Percentiles rank a stretch among this genome's conserved stretches.
phyloP scores from a whole-genome alignment of 2,329 filamentous ascomycete species.

The Fusarium humuli region DNA sequence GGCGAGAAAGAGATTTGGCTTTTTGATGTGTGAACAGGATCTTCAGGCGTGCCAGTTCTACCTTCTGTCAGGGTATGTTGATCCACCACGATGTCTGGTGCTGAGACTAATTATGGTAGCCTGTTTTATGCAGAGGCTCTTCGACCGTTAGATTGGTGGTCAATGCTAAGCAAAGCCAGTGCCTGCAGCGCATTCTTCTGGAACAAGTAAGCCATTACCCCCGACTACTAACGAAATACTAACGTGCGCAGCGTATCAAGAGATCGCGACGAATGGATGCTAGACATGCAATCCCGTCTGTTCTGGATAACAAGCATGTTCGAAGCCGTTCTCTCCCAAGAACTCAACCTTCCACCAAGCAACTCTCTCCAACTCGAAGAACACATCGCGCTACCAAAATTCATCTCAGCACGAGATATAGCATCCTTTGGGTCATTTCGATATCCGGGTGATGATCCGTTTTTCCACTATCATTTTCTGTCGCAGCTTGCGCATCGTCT shows the following conservation, averaged over 20 bases:
- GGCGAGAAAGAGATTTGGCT: slow-evolving; percentile 31
- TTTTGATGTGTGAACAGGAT: slow-evolving; percentile 32
- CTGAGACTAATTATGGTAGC: not conserved
- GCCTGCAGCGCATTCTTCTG: slow-evolving; percentile 36
- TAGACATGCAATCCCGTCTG: slow-evolving; percentile 35
- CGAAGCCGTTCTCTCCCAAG: slow-evolving; percentile 31
- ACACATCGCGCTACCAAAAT: slow-evolving; percentile 29
- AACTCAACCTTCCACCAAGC: slow-evolving; percentile 28
- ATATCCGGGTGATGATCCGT: slow-evolving; percentile 34
- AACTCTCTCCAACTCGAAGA: slow-evolving; percentile 29
- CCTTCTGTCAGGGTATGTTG: slow-evolving; percentile 20
- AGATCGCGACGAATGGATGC: slow-evolving; percentile 37
- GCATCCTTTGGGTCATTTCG: slow-evolving; percentile 33
- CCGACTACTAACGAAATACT: not conserved
- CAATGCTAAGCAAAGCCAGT: slow-evolving; percentile 34
- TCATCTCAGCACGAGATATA: slow-evolving; percentile 33
- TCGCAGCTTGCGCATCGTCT: slow-evolving; percentile 36
- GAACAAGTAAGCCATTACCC: not conserved
- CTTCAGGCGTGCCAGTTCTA: slow-evolving; percentile 33
- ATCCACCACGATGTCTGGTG: fast-evolving
- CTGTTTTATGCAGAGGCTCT: slow-evolving; percentile 34
- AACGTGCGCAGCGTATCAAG: not conserved
- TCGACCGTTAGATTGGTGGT: slow-evolving; percentile 32
- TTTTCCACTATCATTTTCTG: slow-evolving; percentile 35
- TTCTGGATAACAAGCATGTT: slow-evolving; percentile 43